Base-by-base conservation (phyloP, 2,329 filamentous ascomycete genomes). In the Tolypocladium tropicale region DNA sequence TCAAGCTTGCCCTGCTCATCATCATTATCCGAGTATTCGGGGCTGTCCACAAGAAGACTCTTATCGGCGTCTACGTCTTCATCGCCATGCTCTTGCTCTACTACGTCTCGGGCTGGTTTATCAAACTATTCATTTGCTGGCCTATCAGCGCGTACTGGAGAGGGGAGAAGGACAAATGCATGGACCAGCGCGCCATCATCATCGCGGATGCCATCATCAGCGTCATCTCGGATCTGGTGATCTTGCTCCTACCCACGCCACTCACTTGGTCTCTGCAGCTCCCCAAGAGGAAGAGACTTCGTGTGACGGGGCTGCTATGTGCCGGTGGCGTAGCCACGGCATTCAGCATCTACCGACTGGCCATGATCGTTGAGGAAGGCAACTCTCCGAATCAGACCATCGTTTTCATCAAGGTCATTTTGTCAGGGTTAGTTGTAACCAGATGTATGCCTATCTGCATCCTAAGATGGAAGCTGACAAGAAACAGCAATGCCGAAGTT, bases 401-500 rank as follows among this genome's bases (percentile, higher is more conserved):
- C 1, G 23, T 46, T 2, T 46, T 46, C 23, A 28, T 46, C 43
- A 46, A 46, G 23, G 43, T 46, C 6, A 9, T 46, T 3, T 28
- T 28, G n/a, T 46, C 43, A 3, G 43, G 43, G 41, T 46, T 14
- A 46, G 41, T 25, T 46, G n/a, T n/a, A n/a, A n/a, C n/a, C n/a
- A n/a, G 21, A 25, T 25, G 6, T 10, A 21, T 41, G 4, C 10
- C 4, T 18, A 2, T 14, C 5, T 46, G 11, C 41, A 23, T 6
- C 7, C 21, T 7, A 46, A 25, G 41, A 25, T n/a, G 10, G 18
- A 46, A 46, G 41, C 41, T 46, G 25, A 46, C 5, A 41, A 12
- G 11, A 16, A 14, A 5, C 4, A 64, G 63, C 6, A 70, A 69
- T 36, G 68, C 68, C 25, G 67, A 70, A 52, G 61, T 61, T 0